A percentile compares a stretch with the other conserved stretches of the same genome.
phyloP scores from a whole-genome alignment of 208 protist species.

The Trypanosoma avium region DNA sequence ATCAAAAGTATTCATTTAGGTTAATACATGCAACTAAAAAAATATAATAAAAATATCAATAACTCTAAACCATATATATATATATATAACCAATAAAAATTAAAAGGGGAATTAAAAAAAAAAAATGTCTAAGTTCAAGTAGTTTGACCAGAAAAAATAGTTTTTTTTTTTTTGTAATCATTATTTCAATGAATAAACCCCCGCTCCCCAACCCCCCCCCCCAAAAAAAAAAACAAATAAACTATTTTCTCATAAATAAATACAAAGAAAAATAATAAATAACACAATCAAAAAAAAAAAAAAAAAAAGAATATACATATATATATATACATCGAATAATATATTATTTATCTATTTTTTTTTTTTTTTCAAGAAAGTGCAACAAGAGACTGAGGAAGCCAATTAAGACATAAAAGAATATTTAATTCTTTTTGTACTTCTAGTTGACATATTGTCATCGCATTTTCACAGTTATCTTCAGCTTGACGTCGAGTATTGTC shows the following conservation, averaged over 20 bases:
- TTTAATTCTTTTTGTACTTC: slow-evolving; percentile 57
- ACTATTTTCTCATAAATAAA: background rate
- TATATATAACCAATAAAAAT: no score
- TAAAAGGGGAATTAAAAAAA: no score
- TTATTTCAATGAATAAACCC: no score
- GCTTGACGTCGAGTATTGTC: slow-evolving; percentile 45
- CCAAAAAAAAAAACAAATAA: background rate
- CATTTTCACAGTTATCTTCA: slow-evolving; percentile 70
- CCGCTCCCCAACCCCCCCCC: no score
- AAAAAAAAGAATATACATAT: slow-evolving; percentile 6
- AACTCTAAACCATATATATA: background rate
- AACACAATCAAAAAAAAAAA: background rate
- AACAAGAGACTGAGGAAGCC: slow-evolving; percentile 53
- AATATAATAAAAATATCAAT: background rate
- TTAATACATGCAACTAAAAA: background rate
- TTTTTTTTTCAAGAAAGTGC: slow-evolving; percentile 21
- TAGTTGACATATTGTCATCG: slow-evolving; percentile 59
- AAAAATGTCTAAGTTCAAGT: no score
- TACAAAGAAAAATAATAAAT: slow-evolving; percentile 5
- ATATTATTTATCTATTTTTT: slow-evolving; percentile 7
- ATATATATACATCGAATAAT: slow-evolving; percentile 13
- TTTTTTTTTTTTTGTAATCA: no score
- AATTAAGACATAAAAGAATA: slow-evolving; percentile 38
- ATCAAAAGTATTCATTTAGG: slow-evolving; percentile 9
- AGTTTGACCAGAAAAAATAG: no score